Evolutionary conservation across 768 basidiomycete species (phyloP).

Genomic region (Psilocybe cubensis): DNA sequence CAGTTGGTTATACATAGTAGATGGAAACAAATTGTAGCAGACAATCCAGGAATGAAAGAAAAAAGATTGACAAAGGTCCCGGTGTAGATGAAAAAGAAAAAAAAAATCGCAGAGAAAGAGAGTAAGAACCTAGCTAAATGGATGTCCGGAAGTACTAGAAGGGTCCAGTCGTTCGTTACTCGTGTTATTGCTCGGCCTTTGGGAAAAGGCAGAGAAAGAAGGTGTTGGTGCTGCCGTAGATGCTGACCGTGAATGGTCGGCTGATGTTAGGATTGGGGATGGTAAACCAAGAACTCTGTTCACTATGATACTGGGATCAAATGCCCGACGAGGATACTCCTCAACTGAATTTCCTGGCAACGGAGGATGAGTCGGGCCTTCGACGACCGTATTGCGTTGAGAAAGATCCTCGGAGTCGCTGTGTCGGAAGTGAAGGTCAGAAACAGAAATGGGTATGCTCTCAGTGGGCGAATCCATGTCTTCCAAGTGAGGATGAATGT

Average conservation of each 20-base stretch:
- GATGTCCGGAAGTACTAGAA: constrained; percentile 10
- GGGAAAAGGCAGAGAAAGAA: constrained; percentile 8
- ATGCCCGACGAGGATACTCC: constrained; percentile 16
- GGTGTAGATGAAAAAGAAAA: constrained; percentile 2
- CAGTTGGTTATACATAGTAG: constrained; percentile 3
- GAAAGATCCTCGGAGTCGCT: constrained; percentile 38
- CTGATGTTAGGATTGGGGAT: constrained; percentile 21
- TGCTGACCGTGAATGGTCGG: constrained; percentile 17
- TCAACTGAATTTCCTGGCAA: constrained; percentile 11
- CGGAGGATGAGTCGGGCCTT: constrained; percentile 8
- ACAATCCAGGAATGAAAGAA: constrained; percentile 3
- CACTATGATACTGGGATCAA: constrained; percentile 22
- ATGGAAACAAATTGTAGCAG: constrained; percentile 4
- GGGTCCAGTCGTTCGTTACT: constrained; percentile 17
- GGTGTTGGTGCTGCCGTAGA: constrained; percentile 11
- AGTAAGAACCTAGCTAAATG: constrained; percentile 10
- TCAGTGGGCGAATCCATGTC: constrained; percentile 54
- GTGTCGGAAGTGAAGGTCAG: constrained; percentile 54
- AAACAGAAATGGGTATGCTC: constrained; percentile 59
- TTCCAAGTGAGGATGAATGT: constrained; percentile 35
- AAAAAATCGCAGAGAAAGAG: neutral
- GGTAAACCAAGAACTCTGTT: constrained; percentile 32
- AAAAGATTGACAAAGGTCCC: neutral
- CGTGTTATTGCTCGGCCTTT: constrained; percentile 6
- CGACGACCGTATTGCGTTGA: constrained; percentile 28